phyloP scores from a whole-genome alignment of 805 yeast genomes.

The Starmerella gropengiesseri region DNA sequence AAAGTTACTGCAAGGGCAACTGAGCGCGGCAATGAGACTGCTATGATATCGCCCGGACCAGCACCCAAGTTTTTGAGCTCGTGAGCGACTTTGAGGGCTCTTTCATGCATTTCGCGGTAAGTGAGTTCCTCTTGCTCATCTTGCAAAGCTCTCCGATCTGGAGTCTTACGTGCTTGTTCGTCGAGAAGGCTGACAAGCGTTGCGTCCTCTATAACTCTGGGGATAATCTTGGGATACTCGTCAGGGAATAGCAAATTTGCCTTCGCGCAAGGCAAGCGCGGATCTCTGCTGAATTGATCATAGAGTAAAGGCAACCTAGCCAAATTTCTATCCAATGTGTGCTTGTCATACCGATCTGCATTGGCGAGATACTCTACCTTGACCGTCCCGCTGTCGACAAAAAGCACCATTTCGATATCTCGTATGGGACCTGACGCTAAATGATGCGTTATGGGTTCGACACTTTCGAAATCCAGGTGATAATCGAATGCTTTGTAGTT shows the following conservation, averaged over 20 bases:
- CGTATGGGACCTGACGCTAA: constrained; percentile 19
- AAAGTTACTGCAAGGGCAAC: constrained; percentile 7
- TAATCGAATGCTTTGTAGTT: constrained; percentile 18
- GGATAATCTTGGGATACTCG: background rate
- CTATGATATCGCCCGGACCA: constrained; percentile 13
- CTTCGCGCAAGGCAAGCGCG: background rate
- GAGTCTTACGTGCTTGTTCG: background rate
- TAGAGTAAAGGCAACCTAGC: constrained; percentile 5
- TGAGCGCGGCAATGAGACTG: constrained; percentile 11
- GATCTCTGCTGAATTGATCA: constrained; percentile 5
- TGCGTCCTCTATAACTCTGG: background rate
- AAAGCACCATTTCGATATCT: constrained; percentile 14
- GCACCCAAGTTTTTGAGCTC: constrained; percentile 4
- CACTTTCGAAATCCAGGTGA: constrained; percentile 10
- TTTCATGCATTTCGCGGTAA: constrained; percentile 4
- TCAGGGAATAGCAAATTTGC: constrained; percentile 3
- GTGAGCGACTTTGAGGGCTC: background rate
- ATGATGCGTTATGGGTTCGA: constrained; percentile 11
- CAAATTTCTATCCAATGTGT: constrained; percentile 6
- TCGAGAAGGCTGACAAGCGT: constrained; percentile 3
- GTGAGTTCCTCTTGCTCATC: constrained; percentile 5
- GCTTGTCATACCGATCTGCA: constrained; percentile 8
- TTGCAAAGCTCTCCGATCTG: constrained; percentile 5
- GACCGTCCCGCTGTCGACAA: background rate
- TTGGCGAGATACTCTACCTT: constrained; percentile 17